Conservation (phyloP, 805 yeast species). For the Cyberlindnera euphorbiiphila region DNA sequence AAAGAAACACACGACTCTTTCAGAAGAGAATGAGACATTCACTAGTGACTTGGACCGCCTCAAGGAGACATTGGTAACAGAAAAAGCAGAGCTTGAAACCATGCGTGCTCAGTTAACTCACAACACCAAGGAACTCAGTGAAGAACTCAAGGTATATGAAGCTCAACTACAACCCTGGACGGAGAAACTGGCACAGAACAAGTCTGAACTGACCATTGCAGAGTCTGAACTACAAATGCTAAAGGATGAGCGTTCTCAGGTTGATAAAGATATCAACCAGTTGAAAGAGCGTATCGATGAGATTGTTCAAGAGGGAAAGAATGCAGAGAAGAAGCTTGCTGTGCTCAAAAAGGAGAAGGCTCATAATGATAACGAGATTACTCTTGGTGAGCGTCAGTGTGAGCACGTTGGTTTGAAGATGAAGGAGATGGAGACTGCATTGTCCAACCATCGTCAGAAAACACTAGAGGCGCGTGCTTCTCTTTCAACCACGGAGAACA, state of each 20-base stretch:
- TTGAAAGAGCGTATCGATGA: constrained; percentile 42
- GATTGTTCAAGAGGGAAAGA: constrained; percentile 45
- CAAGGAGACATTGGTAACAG: constrained; percentile 42
- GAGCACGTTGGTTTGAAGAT: constrained; percentile 44
- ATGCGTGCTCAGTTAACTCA: constrained; percentile 65
- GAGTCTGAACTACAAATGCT: constrained; percentile 62
- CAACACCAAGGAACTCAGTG: constrained; percentile 67
- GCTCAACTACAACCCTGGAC: constrained; percentile 80
- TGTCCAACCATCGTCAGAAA: constrained; percentile 54
- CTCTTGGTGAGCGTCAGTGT: constrained; percentile 56
- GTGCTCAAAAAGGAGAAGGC: constrained; percentile 46
- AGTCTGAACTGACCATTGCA: constrained; percentile 60
- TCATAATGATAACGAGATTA: constrained; percentile 50
- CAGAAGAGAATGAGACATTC: constrained; percentile 41
- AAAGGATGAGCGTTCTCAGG: constrained; percentile 40
- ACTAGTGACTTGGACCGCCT: constrained; percentile 44
- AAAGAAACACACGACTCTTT: constrained; percentile 42
- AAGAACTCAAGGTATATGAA: constrained; percentile 60
- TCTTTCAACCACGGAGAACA: constrained; percentile 55
- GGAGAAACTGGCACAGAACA: constrained; percentile 57
- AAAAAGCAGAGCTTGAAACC: constrained; percentile 53
- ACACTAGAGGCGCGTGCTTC: constrained; percentile 64
- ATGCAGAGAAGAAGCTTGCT: constrained; percentile 43
- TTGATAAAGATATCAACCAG: constrained; percentile 41
- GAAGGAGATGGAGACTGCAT: constrained; percentile 48